Percentiles rank a stretch among this genome's conserved stretches.
These are phyloP conservation scores for Colletotrichum aenigma DNA, from an alignment of 2,329 filamentous ascomycete genomes.

Conservation along the genomic window DNA sequence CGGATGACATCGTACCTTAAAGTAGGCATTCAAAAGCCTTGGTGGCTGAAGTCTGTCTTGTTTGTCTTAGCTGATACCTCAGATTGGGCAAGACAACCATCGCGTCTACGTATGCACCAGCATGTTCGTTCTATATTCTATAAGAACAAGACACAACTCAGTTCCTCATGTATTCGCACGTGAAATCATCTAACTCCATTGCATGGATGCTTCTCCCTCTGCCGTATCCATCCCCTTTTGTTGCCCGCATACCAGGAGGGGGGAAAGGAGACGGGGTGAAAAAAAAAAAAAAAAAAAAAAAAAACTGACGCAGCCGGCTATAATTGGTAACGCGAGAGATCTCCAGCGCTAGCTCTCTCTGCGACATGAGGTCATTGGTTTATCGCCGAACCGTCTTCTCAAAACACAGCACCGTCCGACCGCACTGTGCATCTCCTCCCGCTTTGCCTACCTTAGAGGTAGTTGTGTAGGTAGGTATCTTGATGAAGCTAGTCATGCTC, in stretches of 20 bases:
- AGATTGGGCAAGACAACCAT: conserved; percentile 1
- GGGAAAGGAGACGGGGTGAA: background rate
- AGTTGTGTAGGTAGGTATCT: background rate
- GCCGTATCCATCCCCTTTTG: background rate
- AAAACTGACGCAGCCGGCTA: background rate
- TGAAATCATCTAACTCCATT: background rate
- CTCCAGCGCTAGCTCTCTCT: background rate
- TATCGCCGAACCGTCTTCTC: background rate
- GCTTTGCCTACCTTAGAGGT: background rate
- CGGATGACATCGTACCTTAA: background rate
- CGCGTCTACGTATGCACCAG: background rate
- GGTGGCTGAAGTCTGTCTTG: conserved; percentile 4
- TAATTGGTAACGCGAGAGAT: background rate
- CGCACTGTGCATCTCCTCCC: background rate
- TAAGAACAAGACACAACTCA: background rate
- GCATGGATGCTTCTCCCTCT: background rate
- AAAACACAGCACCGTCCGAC: background rate
- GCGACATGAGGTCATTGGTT: background rate
- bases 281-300: background rate
- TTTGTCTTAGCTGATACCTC: background rate
- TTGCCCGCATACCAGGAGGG: background rate
- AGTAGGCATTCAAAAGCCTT: background rate
- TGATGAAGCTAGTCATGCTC: background rate
- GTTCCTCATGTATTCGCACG: background rate
- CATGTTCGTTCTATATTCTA: background rate